Conservation (phyloP, 306 rosid species). For the Abrus pulchellus region DNA sequence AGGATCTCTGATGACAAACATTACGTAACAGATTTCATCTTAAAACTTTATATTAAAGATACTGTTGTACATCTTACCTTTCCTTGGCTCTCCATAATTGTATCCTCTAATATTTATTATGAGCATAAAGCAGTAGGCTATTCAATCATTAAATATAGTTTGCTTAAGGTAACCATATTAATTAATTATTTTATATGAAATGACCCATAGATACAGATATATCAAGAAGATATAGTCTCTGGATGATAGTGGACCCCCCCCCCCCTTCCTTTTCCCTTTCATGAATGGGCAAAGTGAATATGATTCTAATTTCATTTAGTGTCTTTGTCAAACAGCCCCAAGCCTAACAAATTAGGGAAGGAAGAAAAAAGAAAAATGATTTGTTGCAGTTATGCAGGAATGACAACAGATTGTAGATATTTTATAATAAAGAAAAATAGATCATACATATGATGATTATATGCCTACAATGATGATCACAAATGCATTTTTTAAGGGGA, state of each 20-base stretch:
- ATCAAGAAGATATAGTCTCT: conserved; percentile 1
- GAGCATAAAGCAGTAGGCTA: background rate
- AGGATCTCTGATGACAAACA: conserved; percentile 19
- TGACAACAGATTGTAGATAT: conserved; percentile 5
- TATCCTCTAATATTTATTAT: conserved; percentile 10
- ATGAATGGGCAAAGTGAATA: background rate
- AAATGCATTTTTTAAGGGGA: conserved; percentile 9
- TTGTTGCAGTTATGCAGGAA: conserved; percentile 14
- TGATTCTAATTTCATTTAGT: background rate
- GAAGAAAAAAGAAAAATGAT: background rate
- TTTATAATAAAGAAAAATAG: background rate
- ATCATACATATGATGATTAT: conserved; percentile 28
- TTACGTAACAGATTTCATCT: background rate
- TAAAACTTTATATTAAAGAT: conserved; percentile 9
- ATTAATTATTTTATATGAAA: background rate
- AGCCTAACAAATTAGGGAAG: background rate
- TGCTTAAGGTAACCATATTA: background rate
- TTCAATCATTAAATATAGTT: background rate
- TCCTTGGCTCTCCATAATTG: background rate
- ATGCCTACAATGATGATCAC: conserved; percentile 3
- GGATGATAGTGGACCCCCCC: background rate
- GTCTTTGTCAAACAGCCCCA: background rate
- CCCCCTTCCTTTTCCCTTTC: too few relatives aligned
- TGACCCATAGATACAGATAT: background rate
- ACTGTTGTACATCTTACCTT: background rate